Evolutionary conservation across 257 asterid genomes (phyloP), one percentile per base, ranked within the genome.

Genomic region (Fraxinus cuspidata): DNA sequence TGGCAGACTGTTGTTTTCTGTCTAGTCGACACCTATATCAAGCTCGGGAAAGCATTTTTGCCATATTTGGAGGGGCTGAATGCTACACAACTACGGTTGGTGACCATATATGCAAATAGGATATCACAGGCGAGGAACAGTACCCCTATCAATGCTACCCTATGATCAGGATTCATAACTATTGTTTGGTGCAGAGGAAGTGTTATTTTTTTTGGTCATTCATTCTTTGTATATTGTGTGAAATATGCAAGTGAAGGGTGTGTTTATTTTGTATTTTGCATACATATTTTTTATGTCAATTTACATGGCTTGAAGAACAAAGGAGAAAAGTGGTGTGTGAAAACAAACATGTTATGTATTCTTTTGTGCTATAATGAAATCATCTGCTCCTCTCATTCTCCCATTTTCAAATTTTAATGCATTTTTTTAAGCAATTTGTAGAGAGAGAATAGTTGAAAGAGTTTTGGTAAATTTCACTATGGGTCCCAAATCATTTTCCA

Each of bases 41-140:
- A 90, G 98, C 90, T 95, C 6, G 99, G 99, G 74, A 93, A 88
- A 87, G 92, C 94, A 73, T 95, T 95, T 79, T 83, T 93, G 86
- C 99, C 99, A 47, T 90, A 93, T 80, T 76, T 95, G 93, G 97
- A 92, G 73, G 98, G 98, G 53, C 92, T 95, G 34, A 95, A 91
- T 71, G 92, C 96, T 82, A 95, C 98, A 3, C 99, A 95, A 78
- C 83, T 91, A 49, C 86, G 98, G 18, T 75, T 95, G 86, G 99
- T 95, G 79, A 95, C 98, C 27, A 93, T 95, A 67, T 95, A 95
- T 35, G 99, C 99, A 0, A 95, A 93, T 84, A 84, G 99, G 85
- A 95, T 95, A 84, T 95, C 99, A 32, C 99, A 95, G 84, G 98
- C 99, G 18, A 86, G 99, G 89, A 90, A 92, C 0, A 97, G 99